Evolutionary conservation across 805 yeast genomes (phyloP).

Genomic region (Saturnispora gosingensis): DNA sequence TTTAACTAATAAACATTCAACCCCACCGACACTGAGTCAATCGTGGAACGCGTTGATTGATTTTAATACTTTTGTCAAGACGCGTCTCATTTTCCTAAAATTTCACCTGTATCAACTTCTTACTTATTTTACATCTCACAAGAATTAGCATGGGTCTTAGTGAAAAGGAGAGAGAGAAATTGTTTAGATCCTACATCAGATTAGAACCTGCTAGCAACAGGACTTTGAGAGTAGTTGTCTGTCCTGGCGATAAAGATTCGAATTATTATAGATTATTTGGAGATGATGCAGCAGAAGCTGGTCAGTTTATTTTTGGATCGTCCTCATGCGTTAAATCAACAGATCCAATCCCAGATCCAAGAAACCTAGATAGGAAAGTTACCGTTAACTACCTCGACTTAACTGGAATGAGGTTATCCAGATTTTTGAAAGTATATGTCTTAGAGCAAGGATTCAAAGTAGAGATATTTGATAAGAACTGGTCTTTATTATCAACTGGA

Average conservation of each 20-base stretch:
- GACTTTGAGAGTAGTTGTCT: slow-evolving; percentile 53
- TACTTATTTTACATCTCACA: neutral
- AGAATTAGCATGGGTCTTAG: slow-evolving; percentile 16
- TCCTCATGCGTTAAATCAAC: slow-evolving; percentile 60
- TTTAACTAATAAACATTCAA: no score
- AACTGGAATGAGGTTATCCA: slow-evolving; percentile 63
- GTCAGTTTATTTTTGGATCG: slow-evolving; percentile 78
- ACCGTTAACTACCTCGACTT: slow-evolving; percentile 58
- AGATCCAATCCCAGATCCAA: slow-evolving; percentile 22
- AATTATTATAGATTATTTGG: slow-evolving; percentile 71
- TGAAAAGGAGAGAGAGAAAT: slow-evolving; percentile 6
- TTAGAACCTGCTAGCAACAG: slow-evolving; percentile 41
- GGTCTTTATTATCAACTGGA: slow-evolving; percentile 52
- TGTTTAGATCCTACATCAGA: slow-evolving; percentile 27
- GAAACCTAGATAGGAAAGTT: slow-evolving; percentile 32
- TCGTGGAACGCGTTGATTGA: neutral
- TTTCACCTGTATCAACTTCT: neutral
- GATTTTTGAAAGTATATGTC: slow-evolving; percentile 55
- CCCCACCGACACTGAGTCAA: no score
- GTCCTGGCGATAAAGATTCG: slow-evolving; percentile 42
- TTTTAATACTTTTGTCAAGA: neutral
- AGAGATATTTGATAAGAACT: slow-evolving; percentile 66
- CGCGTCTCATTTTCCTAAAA: neutral
- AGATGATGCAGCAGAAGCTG: slow-evolving; percentile 72
- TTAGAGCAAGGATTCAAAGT: slow-evolving; percentile 66